These are phyloP conservation scores for Mesembryanthemum crystallinum DNA, from an alignment of 148 eudicot species.

Conservation along the genomic window DNA sequence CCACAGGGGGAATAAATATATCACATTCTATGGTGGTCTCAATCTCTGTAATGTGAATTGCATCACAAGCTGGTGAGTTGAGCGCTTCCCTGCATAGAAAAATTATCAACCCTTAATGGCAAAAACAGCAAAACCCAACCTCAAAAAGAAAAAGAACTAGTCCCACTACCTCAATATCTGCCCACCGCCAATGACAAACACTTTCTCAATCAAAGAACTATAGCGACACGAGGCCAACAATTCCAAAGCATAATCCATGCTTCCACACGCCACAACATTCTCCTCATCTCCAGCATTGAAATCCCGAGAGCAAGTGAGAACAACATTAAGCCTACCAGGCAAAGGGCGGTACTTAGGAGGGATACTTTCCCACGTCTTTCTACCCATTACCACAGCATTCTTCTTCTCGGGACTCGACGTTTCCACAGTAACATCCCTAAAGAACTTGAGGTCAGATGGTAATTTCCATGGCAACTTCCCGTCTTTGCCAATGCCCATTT, in stretches of 20 bases:
- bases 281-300: conserved; percentile 47
- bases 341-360: conserved; percentile 64
- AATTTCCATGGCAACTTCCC: conserved; percentile 91
- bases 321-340: conserved; percentile 81
- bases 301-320: conserved; percentile 64
- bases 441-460: conserved; percentile 77
- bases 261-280: conserved; percentile 65
- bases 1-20: conserved; percentile 77
- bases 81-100: conserved; percentile 71
- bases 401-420: conserved; percentile 66
- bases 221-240: conserved; percentile 60
- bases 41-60: conserved; percentile 84
- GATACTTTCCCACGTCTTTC: conserved; percentile 98
- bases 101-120: conserved; percentile 9
- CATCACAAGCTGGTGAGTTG: conserved; percentile 80
- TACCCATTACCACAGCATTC: conserved; percentile 95
- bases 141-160: not conserved
- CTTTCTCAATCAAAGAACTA: conserved; percentile 56
- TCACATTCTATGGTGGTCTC: conserved; percentile 71
- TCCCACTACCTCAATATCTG: conserved; percentile 63
- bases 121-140: not conserved
- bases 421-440: conserved; percentile 67
- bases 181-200: conserved; percentile 90
- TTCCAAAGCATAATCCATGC: conserved; percentile 62
- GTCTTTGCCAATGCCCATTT: conserved; percentile 93